These are phyloP conservation scores for Chrysosporium queenslandicum DNA, from an alignment of 2,329 filamentous ascomycete genomes.

Conservation along the genomic window DNA sequence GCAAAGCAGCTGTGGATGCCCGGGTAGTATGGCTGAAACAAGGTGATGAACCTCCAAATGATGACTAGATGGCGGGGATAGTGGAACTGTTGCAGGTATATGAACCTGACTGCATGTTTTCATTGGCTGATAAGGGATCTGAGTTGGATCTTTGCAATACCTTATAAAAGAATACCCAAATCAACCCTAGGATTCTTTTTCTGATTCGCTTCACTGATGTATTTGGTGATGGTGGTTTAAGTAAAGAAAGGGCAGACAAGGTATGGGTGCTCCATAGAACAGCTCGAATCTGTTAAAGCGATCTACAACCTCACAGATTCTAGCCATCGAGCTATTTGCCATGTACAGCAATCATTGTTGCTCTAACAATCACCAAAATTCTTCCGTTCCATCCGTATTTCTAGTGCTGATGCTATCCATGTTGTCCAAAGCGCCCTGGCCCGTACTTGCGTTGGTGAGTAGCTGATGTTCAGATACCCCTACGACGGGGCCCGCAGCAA, in stretches of 20 bases:
- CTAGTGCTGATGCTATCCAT: background rate
- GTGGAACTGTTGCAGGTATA: background rate
- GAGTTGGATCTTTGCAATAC: too few relatives aligned
- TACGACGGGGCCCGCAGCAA: background rate
- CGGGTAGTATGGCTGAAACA: conserved; percentile 48
- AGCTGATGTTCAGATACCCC: background rate
- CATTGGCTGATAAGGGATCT: too few relatives aligned
- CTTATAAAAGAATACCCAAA: too few relatives aligned
- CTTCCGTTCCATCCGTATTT: background rate
- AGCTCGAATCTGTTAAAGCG: too few relatives aligned
- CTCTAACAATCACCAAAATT: background rate
- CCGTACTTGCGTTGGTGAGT: background rate
- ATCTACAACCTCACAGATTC: too few relatives aligned
- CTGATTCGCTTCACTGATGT: too few relatives aligned
- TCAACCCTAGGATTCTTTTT: too few relatives aligned
- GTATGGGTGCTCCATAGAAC: too few relatives aligned
- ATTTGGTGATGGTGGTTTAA: too few relatives aligned
- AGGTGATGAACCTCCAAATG: conserved; percentile 42
- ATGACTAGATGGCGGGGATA: background rate
- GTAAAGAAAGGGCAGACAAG: too few relatives aligned
- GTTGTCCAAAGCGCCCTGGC: background rate
- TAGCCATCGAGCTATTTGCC: too few relatives aligned
- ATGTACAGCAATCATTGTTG: background rate
- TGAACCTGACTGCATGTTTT: background rate
- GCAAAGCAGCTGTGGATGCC: conserved; percentile 53